Base-by-base conservation (phyloP, 2,329 filamentous ascomycete species). In the Dothideomycetidae sp. region DNA sequence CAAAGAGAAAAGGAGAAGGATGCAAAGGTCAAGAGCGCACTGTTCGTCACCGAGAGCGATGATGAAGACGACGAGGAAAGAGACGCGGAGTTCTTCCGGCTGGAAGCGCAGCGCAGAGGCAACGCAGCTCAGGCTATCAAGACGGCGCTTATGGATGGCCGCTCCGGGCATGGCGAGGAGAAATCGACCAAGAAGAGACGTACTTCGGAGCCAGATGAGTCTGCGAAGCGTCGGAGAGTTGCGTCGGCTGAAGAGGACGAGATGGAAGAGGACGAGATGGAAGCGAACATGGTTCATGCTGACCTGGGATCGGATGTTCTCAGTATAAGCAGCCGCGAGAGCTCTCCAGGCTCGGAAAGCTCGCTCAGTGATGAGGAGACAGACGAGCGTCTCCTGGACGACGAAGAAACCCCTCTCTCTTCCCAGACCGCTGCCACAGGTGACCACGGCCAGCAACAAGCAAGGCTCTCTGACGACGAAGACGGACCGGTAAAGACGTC, bases 51-150 rank as follows among this genome's bases (percentile, higher is more conserved):
- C 41, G 76, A 78, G 26, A 84, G 80, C 47, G 90, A 96, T 53
- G 90, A 96, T 37, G 85, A 93, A 48, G 78, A 71, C n/a, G 84
- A 93, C 50, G 75, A 71, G 21, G 83, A 85, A 32, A 71, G 73
- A 40, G 73, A 81, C 57, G 64, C 54, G 14, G 74, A 71, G 13
- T 94, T 94, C 59, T 94, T 88, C 57, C 75, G 70, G 2, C 68
- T 72, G 11, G 86, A 94, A 58, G 75, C 78, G 55, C 62, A 69
- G 45, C 66, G 78, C 42, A 66, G 81, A 33, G 67, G 73, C 45
- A 69, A 69, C 33, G 70, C 68, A 36, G 59, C 58, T 17, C 57
- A 62, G 19, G 60, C 62, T 11, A 63, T 73, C 40, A 61, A 62
- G 39, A 62, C 65, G 35, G 64, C 64, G 4, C 45, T 73, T 37